Evolutionary conservation across 345 rosid species (phyloP).

Genomic region (Eucalyptus polybractea): DNA sequence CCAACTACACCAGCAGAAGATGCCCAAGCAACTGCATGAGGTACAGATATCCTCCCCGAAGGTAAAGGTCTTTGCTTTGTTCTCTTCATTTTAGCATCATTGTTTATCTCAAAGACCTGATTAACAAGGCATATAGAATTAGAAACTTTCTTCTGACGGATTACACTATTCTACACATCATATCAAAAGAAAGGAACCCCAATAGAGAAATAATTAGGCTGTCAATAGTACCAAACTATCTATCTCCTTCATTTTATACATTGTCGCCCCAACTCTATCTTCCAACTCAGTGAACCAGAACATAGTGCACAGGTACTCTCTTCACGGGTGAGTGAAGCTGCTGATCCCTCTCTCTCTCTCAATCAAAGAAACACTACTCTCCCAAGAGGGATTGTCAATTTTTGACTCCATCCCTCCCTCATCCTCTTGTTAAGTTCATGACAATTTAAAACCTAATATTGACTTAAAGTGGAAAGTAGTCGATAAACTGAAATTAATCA

Average conservation of each 20-base stretch:
- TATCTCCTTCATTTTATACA: neutral
- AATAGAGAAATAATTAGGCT: neutral
- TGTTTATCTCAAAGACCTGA: slow-evolving; percentile 72
- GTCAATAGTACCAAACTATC: neutral
- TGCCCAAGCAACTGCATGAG: slow-evolving; percentile 82
- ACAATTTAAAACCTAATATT: neutral
- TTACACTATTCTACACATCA: neutral
- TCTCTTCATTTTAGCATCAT: slow-evolving; percentile 94
- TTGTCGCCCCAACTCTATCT: neutral
- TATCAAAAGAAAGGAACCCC: neutral
- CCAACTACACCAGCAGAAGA: slow-evolving; percentile 63
- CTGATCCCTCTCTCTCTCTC: neutral
- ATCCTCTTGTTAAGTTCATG: neutral
- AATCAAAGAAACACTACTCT: neutral
- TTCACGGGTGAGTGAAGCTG: neutral
- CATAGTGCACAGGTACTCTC: neutral
- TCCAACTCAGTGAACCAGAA: neutral
- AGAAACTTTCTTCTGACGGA: neutral
- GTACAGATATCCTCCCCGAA: slow-evolving; percentile 55
- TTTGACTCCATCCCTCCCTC: neutral
- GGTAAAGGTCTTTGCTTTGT: slow-evolving; percentile 82
- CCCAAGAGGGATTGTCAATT: neutral
- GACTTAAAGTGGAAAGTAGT: neutral
- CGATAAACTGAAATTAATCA: neutral
- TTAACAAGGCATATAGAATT: neutral